Percentiles rank a stretch among this genome's conserved stretches.
These are phyloP conservation scores for Vitellaria paradoxa DNA, from an alignment of 179 eudicot genomes.

Conservation along the genomic window DNA sequence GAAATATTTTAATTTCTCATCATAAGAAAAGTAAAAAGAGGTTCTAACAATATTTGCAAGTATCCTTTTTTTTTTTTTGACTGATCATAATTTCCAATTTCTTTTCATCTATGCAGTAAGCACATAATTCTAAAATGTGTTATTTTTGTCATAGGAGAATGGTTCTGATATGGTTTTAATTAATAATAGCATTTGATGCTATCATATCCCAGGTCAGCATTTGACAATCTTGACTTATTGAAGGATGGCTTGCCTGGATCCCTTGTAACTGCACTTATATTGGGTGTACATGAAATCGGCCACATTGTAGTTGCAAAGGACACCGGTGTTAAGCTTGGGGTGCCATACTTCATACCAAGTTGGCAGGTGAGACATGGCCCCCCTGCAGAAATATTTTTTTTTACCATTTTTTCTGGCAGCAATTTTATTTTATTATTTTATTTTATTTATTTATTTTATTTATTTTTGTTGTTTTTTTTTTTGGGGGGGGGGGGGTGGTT, in stretches of 20 bases:
- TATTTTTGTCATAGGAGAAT: not conserved
- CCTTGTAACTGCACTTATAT: conserved; percentile 76
- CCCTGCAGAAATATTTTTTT: too few relatives aligned
- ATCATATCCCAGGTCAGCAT: conserved; percentile 63
- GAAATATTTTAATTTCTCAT: too few relatives aligned
- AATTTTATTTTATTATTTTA: too few relatives aligned
- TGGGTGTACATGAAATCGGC: conserved; percentile 86
- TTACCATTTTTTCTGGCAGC: too few relatives aligned
- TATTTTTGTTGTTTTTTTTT: too few relatives aligned
- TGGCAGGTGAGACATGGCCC: conserved; percentile 81
- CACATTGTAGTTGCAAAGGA: conserved; percentile 68
- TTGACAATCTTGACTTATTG: conserved; percentile 71
- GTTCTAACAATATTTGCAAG: not conserved
- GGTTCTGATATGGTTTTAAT: not conserved
- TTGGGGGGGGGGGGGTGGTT: not conserved
- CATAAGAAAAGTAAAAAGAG: not conserved
- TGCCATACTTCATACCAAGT: conserved; percentile 91
- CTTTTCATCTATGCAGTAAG: not conserved
- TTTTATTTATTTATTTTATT: not conserved
- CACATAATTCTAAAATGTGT: not conserved
- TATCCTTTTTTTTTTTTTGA: not conserved
- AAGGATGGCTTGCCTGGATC: conserved; percentile 91
- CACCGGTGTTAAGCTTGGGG: conserved; percentile 77
- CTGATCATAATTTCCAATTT: not conserved
- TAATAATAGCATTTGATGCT: not conserved